Conservation (phyloP, 2,329 filamentous ascomycete species). For the Fusarium stilboides region DNA sequence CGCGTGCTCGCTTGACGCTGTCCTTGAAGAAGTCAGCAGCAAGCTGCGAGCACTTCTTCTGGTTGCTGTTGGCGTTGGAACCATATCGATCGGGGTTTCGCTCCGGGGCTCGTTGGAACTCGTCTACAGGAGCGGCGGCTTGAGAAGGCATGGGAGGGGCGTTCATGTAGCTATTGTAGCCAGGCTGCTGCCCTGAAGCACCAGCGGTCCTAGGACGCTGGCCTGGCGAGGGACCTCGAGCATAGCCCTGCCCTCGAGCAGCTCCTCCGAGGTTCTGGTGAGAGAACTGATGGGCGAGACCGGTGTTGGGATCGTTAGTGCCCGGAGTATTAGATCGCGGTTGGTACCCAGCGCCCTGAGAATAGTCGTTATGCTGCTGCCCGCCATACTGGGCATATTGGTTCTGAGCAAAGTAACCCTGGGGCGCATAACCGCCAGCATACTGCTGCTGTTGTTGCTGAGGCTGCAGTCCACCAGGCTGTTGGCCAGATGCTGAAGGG, state of each 20-base stretch:
- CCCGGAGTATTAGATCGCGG: conserved; percentile 71
- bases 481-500: conserved; percentile 52
- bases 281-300: conserved; percentile 94
- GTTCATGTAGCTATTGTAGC: conserved; percentile 76
- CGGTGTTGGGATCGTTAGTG: conserved; percentile 87
- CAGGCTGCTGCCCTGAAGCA: conserved; percentile 72
- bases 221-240: conserved; percentile 76
- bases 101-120: conserved; percentile 85
- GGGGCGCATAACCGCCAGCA: conserved; percentile 61
- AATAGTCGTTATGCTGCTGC: conserved; percentile 63
- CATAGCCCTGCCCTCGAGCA: conserved; percentile 78
- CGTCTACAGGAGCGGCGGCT: conserved; percentile 72
- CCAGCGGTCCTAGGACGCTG: conserved; percentile 90
- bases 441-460: conserved; percentile 58
- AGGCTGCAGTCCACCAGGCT: conserved; percentile 50
- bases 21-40: conserved; percentile 98
- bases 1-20: conserved; percentile 94
- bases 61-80: conserved; percentile 75
- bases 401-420: conserved; percentile 74
- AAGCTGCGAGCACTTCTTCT: conserved; percentile 78
- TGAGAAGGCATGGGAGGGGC: conserved; percentile 76
- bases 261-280: conserved; percentile 91
- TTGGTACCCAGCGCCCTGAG: conserved; percentile 65
- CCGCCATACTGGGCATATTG: conserved; percentile 64
- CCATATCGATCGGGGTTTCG: conserved; percentile 88